Evolutionary conservation across 805 yeast genomes (phyloP), one percentile per base, ranked within the genome.

Genomic region (Candida verbasci): DNA sequence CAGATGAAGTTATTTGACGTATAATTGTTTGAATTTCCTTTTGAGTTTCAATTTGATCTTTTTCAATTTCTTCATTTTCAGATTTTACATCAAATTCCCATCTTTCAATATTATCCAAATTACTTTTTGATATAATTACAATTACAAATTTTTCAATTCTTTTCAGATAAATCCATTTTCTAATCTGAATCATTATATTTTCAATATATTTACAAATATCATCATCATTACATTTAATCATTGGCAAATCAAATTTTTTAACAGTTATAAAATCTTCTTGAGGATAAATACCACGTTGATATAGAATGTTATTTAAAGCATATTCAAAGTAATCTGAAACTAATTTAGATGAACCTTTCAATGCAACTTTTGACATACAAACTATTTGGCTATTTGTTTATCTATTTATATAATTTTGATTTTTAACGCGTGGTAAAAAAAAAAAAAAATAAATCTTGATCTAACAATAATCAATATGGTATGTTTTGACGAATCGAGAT

Each of bases 221-320:
- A 29, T 80, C 84, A 52, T 87, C 94, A 12, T 71, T 72, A 3
- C 86, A 76, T 18, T 82, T 74, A 29, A 89, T 65, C 59, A 89
- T 60, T 39, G 80, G 82, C 38, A 89, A 58, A 15, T 86, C 96
- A 58, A 86, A 91, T 53, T 86, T 87, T 47, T 76, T 72, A 2
- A 86, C 87, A 1, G 80, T 69, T 35, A 72, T 72, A 58, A 91
- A 89, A 53, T 87, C 95, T 43, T 85, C 94, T 3, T 85, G 71
- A 0, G 96, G 95, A 49, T 89, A 89, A 14, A 89, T 80, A 0
- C 95, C 95, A 35, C 97, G 65, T 56, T 91, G 97, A 55, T 82
- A 89, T 4, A 91, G 70, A 17, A 89, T 85, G 32, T 81, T 77
- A 52, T 86, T 82, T 36, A 89, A 80, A 37, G 91, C 76, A 54